Percentiles rank a stretch among this genome's conserved stretches.
These are phyloP conservation scores for Brassica balearica DNA, from an alignment of 441 rosid genomes.

Conservation along the genomic window DNA sequence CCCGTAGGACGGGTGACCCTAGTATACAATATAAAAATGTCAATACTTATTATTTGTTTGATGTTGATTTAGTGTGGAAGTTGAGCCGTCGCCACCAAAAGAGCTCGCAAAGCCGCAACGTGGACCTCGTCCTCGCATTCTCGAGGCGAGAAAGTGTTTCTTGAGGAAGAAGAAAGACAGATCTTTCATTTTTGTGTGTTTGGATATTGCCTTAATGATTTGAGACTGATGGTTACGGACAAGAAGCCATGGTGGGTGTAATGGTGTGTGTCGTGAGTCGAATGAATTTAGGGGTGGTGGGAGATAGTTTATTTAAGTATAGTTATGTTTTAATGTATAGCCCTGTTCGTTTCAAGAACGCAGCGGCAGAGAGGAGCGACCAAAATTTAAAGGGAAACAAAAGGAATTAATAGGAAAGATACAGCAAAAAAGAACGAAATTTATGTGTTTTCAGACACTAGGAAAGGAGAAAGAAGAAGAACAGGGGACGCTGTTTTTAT, in stretches of 20 bases:
- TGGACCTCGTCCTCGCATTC: constrained; percentile 60
- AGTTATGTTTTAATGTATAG: constrained; percentile 35
- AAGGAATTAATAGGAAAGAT: too few species aligned
- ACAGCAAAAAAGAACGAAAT: too few species aligned
- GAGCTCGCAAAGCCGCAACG: constrained; percentile 53
- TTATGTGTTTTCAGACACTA: too few species aligned
- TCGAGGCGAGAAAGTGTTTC: constrained; percentile 58
- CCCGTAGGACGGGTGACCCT: too few species aligned
- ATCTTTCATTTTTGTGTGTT: constrained; percentile 54
- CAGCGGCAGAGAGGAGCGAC: too few species aligned
- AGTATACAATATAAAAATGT: too few species aligned
- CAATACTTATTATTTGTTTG: constrained; percentile 10
- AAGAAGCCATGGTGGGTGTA: constrained; percentile 32
- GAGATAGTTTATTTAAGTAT: constrained; percentile 23
- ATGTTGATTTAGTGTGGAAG: constrained; percentile 69
- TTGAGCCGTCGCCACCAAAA: constrained; percentile 68
- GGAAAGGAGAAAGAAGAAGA: too few species aligned
- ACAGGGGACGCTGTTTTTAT: too few species aligned
- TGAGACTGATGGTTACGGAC: constrained; percentile 8
- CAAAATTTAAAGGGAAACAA: too few species aligned
- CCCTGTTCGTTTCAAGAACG: too few species aligned
- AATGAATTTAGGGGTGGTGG: constrained; percentile 39
- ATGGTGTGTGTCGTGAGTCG: constrained; percentile 34
- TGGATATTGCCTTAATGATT: constrained; percentile 9
- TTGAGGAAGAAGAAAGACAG: constrained; percentile 68